Conservation (phyloP, 2,329 filamentous ascomycete species). For the Nemania sp. region DNA sequence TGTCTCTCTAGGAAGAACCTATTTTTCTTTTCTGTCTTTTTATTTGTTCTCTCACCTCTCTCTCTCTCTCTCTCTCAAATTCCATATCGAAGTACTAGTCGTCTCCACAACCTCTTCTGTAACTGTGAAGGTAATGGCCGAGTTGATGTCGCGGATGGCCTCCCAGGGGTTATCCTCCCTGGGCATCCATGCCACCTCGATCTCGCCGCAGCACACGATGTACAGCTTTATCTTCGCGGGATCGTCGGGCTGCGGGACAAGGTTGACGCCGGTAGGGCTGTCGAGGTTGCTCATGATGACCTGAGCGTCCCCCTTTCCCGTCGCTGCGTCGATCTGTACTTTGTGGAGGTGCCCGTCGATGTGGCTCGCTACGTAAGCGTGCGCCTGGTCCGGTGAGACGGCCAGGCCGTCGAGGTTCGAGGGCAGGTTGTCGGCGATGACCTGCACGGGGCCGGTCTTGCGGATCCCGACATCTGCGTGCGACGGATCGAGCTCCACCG, state of each 20-base stretch:
- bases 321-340: conserved; percentile 32
- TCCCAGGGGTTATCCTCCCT: conserved; percentile 35
- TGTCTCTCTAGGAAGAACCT: not conserved
- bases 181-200: conserved; percentile 39
- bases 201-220: conserved; percentile 40
- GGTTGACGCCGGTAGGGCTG: conserved; percentile 37
- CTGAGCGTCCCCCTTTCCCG: conserved; percentile 27
- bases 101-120: conserved; percentile 19
- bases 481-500: conserved; percentile 30
- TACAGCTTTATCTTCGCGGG: conserved; percentile 34
- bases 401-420: conserved; percentile 38
- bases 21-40: not conserved
- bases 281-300: conserved; percentile 36
- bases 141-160: conserved; percentile 37
- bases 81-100: not conserved
- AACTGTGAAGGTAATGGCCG: conserved; percentile 29
- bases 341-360: conserved; percentile 37
- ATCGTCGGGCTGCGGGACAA: conserved; percentile 21
- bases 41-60: not conserved
- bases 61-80: not conserved
- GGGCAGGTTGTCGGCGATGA: conserved; percentile 33
- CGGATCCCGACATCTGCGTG: conserved; percentile 31
- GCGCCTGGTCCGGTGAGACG: conserved; percentile 30
- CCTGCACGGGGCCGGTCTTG: conserved; percentile 32
- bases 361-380: conserved; percentile 38